Percentiles rank a stretch among this genome's conserved stretches.
Conservation (phyloP, 805 yeast genomes). For the Nadsonia fulvescens region DNA sequence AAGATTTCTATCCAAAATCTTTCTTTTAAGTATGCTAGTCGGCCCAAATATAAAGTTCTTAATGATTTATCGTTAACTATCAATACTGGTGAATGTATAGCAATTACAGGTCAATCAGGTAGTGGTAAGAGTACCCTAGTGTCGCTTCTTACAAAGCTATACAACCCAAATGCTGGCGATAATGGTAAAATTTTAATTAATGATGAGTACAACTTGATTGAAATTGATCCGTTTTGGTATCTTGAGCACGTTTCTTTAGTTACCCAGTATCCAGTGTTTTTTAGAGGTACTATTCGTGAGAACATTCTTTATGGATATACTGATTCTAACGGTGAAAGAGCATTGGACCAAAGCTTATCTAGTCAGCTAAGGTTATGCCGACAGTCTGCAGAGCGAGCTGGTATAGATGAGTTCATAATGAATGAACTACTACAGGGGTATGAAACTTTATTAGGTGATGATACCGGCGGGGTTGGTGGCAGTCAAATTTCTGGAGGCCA, state of each 20-base stretch:
- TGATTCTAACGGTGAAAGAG: not conserved
- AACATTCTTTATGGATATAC: constrained; percentile 38
- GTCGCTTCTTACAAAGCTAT: constrained; percentile 36
- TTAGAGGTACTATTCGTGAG: constrained; percentile 37
- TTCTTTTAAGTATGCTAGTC: too few relatives aligned
- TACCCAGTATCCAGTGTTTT: constrained; percentile 43
- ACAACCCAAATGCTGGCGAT: constrained; percentile 22
- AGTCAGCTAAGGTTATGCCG: too few relatives aligned
- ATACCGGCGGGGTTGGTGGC: constrained; percentile 17
- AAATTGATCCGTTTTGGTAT: constrained; percentile 28
- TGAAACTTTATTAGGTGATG: constrained; percentile 38
- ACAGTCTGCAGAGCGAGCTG: too few relatives aligned
- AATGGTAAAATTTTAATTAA: constrained; percentile 26
- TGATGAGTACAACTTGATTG: constrained; percentile 29
- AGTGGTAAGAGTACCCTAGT: constrained; percentile 76
- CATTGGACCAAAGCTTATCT: constrained; percentile 1
- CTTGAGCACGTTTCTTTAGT: constrained; percentile 39
- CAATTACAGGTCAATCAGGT: constrained; percentile 75
- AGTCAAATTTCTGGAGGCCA: constrained; percentile 74
- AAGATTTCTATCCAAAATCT: too few relatives aligned
- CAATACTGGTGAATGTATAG: constrained; percentile 32
- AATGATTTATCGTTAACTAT: constrained; percentile 27
- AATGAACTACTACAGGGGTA: constrained; percentile 35
- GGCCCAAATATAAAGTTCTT: too few relatives aligned
- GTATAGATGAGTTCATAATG: constrained; percentile 35